Evolutionary conservation across 257 asterid genomes (phyloP).

Genomic region (Lycium ferocissimum): DNA sequence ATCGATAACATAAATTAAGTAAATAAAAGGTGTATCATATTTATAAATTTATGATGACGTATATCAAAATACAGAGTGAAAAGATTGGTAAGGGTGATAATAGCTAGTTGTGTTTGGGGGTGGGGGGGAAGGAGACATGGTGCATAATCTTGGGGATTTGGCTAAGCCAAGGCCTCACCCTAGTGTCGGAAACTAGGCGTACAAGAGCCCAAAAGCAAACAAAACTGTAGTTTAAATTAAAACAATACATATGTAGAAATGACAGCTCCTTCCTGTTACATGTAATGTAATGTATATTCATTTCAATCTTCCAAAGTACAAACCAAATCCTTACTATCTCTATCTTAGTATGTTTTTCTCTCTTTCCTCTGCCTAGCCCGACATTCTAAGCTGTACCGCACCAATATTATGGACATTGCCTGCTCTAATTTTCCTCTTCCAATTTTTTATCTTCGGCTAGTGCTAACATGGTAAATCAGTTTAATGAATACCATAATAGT

Average conservation of each 20-base stretch:
- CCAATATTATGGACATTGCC: conserved; percentile 30
- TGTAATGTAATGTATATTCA: conserved; percentile 20
- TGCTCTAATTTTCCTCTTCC: conserved; percentile 28
- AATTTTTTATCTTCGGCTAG: neutral
- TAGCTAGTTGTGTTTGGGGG: neutral
- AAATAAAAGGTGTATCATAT: neutral
- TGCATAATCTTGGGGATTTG: conserved; percentile 57
- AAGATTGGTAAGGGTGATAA: too few species aligned
- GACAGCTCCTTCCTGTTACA: conserved; percentile 53
- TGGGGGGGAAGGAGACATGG: conserved; percentile 40
- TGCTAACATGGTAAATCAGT: neutral
- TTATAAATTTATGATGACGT: neutral
- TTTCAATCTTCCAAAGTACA: conserved; percentile 29
- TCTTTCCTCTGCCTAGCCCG: conserved; percentile 37
- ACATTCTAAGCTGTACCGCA: conserved; percentile 45
- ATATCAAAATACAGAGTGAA: neutral
- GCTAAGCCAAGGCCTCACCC: conserved; percentile 52
- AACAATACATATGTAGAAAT: conserved; percentile 30
- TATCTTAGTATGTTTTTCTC: conserved; percentile 34
- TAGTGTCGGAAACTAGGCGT: conserved; percentile 59
- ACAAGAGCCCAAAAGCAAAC: conserved; percentile 46
- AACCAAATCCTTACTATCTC: conserved; percentile 41
- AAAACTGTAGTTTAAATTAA: conserved; percentile 22
- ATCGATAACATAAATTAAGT: neutral
- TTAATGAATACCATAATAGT: neutral